Percentiles rank a stretch among this genome's conserved stretches.
These are phyloP conservation scores for Cyclotella cryptica DNA, from an alignment of 108 stramenopile species.

Conservation along the genomic window DNA sequence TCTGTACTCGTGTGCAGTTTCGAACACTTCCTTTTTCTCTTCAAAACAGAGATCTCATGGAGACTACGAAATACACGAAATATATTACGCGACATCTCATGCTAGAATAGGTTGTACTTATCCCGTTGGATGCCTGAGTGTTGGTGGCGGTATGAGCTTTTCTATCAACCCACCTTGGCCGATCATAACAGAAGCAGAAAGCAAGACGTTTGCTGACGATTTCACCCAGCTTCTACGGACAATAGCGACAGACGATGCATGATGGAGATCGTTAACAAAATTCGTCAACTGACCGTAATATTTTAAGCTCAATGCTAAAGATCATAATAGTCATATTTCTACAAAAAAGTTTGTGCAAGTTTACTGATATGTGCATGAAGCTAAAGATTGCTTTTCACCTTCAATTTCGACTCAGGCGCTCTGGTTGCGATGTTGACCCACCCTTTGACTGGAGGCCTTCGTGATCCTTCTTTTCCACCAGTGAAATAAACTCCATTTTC, in stretches of 20 bases:
- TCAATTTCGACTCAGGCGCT: no score
- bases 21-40: not conserved
- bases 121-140: conserved; percentile 14
- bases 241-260: not conserved
- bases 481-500: no score
- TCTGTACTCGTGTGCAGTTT: not conserved
- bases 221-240: not conserved
- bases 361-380: no score
- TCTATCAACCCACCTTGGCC: conserved; percentile 12
- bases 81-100: conserved; percentile 32
- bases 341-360: no score
- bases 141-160: conserved; percentile 18
- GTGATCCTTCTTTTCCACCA: no score
- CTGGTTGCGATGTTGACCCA: no score
- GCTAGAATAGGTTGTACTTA: conserved; percentile 10
- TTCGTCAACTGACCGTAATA: no score
- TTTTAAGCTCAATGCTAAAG: no score
- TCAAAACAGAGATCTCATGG: not conserved
- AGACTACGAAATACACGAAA: conserved; percentile 13
- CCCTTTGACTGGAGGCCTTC: no score
- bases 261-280: no score
- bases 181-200: not conserved
- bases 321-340: no score
- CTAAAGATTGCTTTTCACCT: no score
- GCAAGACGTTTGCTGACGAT: conserved; percentile 6